A percentile compares a stretch with the other conserved stretches of the same genome.
Conservation (phyloP, 1,284 basidiomycete genomes). For the Melampsora americana region DNA sequence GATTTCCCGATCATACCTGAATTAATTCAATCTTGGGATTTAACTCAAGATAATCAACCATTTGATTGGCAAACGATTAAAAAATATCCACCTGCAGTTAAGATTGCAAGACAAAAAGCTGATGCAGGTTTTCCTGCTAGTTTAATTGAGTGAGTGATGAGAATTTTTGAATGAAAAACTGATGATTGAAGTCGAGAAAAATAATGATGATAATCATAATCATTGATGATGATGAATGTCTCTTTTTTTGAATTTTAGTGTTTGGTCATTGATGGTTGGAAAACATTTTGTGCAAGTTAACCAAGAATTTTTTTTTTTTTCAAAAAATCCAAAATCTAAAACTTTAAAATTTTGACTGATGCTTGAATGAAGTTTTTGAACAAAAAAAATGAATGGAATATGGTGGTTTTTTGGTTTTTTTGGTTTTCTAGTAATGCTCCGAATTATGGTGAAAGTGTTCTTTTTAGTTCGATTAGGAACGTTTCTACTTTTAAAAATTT, state of each 20-base stretch:
- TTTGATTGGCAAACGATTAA: conserved; percentile 38
- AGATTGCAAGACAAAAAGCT: conserved; percentile 35
- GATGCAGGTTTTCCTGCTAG: conserved; percentile 42
- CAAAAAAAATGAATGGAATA: too few species aligned
- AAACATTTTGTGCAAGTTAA: conserved; percentile 36
- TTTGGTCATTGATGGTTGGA: conserved; percentile 40
- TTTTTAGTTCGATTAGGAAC: conserved; percentile 36
- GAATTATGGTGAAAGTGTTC: conserved; percentile 37
- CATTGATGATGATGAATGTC: not conserved
- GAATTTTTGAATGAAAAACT: too few species aligned
- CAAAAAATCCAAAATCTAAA: not conserved
- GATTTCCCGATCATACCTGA: conserved; percentile 32
- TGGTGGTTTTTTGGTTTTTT: too few species aligned
- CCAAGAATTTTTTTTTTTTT: not conserved
- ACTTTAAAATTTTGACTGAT: too few species aligned
- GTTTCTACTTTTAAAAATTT: conserved; percentile 34
- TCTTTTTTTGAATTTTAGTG: too few species aligned
- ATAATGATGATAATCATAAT: too few species aligned
- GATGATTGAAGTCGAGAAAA: too few species aligned
- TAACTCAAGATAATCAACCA: conserved; percentile 36
- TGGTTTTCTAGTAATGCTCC: conserved; percentile 21
- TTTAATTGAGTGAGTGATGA: conserved; percentile 25
- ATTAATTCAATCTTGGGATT: conserved; percentile 19
- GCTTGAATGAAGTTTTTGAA: too few species aligned
- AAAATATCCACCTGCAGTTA: conserved; percentile 40